These are phyloP conservation scores for Penicillium decumbens DNA, from an alignment of 2,329 filamentous ascomycete genomes.

Conservation along the genomic window DNA sequence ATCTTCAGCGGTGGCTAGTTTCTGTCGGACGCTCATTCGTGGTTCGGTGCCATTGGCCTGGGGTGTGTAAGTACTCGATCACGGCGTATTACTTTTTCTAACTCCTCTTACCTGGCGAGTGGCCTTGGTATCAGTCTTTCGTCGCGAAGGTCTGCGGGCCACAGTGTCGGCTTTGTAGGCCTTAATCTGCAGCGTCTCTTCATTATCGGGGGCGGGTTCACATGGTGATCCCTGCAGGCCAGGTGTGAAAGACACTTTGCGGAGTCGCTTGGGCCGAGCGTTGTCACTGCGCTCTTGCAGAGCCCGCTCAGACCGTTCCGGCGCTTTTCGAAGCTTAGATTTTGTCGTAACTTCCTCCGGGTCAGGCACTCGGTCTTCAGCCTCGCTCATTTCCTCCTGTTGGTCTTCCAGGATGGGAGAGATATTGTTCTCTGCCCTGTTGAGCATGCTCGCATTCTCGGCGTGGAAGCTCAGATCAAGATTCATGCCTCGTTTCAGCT, in stretches of 20 bases:
- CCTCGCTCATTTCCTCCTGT: slow-evolving; percentile 27
- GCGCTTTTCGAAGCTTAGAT: slow-evolving; percentile 23
- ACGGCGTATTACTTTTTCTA: not conserved
- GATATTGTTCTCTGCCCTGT: slow-evolving; percentile 21
- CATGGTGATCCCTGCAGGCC: slow-evolving; percentile 29
- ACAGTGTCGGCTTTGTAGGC: slow-evolving; percentile 31
- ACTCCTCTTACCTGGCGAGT: slow-evolving; percentile 30
- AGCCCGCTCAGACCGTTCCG: slow-evolving; percentile 26
- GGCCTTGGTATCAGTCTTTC: slow-evolving; percentile 27
- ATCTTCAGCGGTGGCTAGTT: slow-evolving; percentile 41
- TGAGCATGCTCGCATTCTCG: slow-evolving; percentile 18
- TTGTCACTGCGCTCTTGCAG: slow-evolving; percentile 39
- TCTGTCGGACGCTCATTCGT: slow-evolving; percentile 39
- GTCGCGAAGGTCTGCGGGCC: slow-evolving; percentile 27
- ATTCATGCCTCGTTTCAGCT: slow-evolving; percentile 42
- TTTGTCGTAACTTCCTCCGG: slow-evolving; percentile 7
- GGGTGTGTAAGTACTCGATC: slow-evolving; percentile 8
- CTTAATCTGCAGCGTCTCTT: slow-evolving; percentile 35
- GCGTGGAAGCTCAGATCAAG: slow-evolving; percentile 36
- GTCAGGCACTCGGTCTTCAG: slow-evolving; percentile 18
- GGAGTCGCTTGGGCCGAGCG: slow-evolving; percentile 26
- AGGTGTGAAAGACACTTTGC: slow-evolving; percentile 39
- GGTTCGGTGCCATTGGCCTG: slow-evolving; percentile 18
- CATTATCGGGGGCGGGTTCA: slow-evolving; percentile 25
- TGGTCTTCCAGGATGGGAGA: slow-evolving; percentile 32